Percentiles rank a stretch among this genome's conserved stretches.
phyloP scores from a whole-genome alignment of 1,139 yeast species.

The Yamadazyma dushanensis region DNA sequence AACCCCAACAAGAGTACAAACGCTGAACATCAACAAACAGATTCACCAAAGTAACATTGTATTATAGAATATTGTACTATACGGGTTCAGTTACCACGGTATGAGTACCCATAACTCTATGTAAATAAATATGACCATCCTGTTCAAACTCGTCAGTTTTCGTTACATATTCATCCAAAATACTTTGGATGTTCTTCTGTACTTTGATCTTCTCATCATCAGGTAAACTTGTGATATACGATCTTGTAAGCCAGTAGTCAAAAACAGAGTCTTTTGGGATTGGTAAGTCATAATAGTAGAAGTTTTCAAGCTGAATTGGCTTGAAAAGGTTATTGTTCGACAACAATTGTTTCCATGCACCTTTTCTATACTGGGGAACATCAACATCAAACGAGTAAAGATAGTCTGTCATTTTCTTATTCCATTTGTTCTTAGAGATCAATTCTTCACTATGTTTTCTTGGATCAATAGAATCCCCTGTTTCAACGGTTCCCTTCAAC shows the following conservation, averaged over 20 bases:
- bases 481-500: slow-evolving; percentile 3
- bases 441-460: slow-evolving; percentile 11
- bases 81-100: slow-evolving; percentile 15
- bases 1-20: no score
- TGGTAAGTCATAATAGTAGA: slow-evolving; percentile 30
- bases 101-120: slow-evolving; percentile 30
- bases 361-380: slow-evolving; percentile 62
- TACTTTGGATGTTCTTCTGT: slow-evolving; percentile 27
- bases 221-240: slow-evolving; percentile 52
- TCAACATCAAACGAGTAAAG: slow-evolving; percentile 30
- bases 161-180: slow-evolving; percentile 18
- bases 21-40: no score
- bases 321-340: slow-evolving; percentile 22
- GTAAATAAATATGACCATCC: slow-evolving; percentile 17
- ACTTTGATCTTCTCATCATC: slow-evolving; percentile 34
- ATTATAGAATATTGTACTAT: no score
- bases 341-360: slow-evolving; percentile 48
- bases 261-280: slow-evolving; percentile 37
- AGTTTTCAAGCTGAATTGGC: slow-evolving; percentile 30
- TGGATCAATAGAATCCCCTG: slow-evolving; percentile 4
- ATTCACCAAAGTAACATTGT: no score
- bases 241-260: slow-evolving; percentile 58
- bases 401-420: slow-evolving; percentile 23
- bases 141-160: slow-evolving; percentile 19
- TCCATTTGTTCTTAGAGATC: slow-evolving; percentile 23